These are phyloP conservation scores for Clonostachys sp. DNA, from an alignment of 2,329 filamentous ascomycete species.

Conservation along the genomic window DNA sequence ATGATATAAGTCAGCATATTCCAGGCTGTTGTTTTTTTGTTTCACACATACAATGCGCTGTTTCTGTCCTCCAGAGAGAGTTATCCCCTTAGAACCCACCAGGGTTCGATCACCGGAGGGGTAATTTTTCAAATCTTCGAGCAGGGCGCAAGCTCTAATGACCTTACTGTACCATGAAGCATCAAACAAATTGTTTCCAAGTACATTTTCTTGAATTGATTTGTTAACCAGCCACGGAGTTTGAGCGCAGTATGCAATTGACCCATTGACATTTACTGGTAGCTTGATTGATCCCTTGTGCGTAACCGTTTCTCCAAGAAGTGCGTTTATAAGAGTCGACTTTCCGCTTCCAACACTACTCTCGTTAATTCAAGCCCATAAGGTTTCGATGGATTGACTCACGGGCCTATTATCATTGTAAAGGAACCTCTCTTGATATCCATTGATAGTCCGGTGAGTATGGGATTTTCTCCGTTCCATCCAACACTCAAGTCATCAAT, in stretches of 20 bases:
- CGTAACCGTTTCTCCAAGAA: slow-evolving; percentile 72
- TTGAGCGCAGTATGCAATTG: slow-evolving; percentile 24
- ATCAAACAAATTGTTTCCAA: slow-evolving; percentile 23
- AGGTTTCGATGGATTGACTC: no score
- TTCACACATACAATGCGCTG: slow-evolving; percentile 18
- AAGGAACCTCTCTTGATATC: slow-evolving; percentile 8
- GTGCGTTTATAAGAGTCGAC: slow-evolving; percentile 26
- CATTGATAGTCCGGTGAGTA: no score
- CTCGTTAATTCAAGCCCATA: no score
- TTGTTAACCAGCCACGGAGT: slow-evolving; percentile 23
- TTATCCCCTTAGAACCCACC: slow-evolving; percentile 34
- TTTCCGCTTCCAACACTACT: slow-evolving; percentile 30
- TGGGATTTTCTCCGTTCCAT: no score
- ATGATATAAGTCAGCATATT: not conserved
- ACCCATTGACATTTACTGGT: slow-evolving; percentile 42
- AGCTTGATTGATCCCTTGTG: slow-evolving; percentile 56
- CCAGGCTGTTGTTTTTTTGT: not conserved
- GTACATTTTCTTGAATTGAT: slow-evolving; percentile 28
- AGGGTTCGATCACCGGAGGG: slow-evolving; percentile 27
- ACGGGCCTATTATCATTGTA: not conserved
- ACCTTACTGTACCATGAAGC: slow-evolving; percentile 23
- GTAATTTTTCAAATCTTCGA: slow-evolving; percentile 19
- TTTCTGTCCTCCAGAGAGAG: slow-evolving; percentile 34
- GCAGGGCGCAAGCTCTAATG: slow-evolving; percentile 23
- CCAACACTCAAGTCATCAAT: no score